Evolutionary conservation across 306 rosid genomes (phyloP).

Genomic region (Lagenaria siceraria): DNA sequence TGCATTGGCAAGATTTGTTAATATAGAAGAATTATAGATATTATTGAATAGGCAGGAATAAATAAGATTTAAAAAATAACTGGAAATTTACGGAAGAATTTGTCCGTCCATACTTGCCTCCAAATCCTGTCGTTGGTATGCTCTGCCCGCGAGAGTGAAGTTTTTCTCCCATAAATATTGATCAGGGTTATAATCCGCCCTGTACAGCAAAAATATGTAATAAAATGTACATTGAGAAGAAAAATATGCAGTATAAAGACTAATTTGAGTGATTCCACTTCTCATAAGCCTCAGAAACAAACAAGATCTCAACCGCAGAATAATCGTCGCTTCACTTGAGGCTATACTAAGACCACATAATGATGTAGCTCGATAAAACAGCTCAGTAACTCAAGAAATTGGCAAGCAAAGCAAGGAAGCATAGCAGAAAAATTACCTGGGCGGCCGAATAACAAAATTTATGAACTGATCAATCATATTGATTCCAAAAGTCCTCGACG

Average conservation of each 20-base stretch:
- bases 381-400: not conserved
- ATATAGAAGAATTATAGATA: constrained; percentile 10
- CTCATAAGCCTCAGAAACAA: not conserved
- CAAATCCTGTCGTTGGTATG: constrained; percentile 81
- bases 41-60: not conserved
- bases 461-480: constrained; percentile 92
- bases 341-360: not conserved
- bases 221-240: not conserved
- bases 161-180: constrained; percentile 91
- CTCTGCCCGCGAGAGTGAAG: constrained; percentile 72
- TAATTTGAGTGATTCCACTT: not conserved
- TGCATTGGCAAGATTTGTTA: constrained; percentile 28
- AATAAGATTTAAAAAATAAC: no score
- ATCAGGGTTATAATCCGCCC: constrained; percentile 93
- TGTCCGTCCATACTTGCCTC: constrained; percentile 84
- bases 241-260: not conserved
- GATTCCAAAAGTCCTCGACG: constrained; percentile 23
- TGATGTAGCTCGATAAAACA: not conserved
- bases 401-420: not conserved
- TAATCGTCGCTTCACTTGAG: not conserved
- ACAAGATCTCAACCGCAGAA: not conserved
- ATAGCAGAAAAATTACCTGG: constrained; percentile 43
- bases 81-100: not conserved
- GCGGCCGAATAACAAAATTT: constrained; percentile 93
- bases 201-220: constrained; percentile 21